Evolutionary conservation across 2,329 filamentous ascomycete genomes (phyloP), one percentile per base, ranked within the genome.

Genomic region (Raffaelea arxii): DNA sequence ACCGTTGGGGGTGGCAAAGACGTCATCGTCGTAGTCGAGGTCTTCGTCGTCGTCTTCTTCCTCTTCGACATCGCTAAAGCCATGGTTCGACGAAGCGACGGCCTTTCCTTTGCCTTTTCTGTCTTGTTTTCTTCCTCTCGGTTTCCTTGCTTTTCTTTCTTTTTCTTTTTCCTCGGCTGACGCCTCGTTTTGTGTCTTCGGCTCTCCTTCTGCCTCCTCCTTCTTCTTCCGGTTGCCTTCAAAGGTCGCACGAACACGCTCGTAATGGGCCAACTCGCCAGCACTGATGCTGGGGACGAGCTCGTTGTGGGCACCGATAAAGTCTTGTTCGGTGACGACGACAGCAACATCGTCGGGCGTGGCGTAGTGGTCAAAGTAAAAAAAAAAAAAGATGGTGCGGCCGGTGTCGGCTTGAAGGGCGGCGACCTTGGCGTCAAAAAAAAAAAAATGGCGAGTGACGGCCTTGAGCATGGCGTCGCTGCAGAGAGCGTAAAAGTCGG

Each of bases 401-500:
- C 55, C 58, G 4, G 62, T 60, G 39, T 65, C 64, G 3, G 67
- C 62, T 4, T 3, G 6, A 62, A 94, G 71, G 4, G 74, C 71
- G 21, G 76, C 75, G 54, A 98, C 85, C 63, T 92, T 92, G 43
- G 78, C 72, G 61, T 98, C 92, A 3, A 97, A 90, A 2, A 78
- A 73, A 2, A 80, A 77, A 2, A 92, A 89, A 60, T 94, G 87
- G 5, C 92, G 81, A 3, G 92, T 98, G 49, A 98, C 91, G 19
- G 92, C 92, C 64, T 98, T 97, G 55, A 98, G 83, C 92, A 98
- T 98, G 44, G 92, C 89, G 63, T 98, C 92, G 38, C 89, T 95
- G 69, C 91, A 97, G 19, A 98, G 75, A 1, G 92, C 92, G 65
- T 98, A 98, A 60, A 98, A 83, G 67, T 98, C 92, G 52, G 92